A percentile compares a stretch with the other conserved stretches of the same genome.
These are phyloP conservation scores for Fusarium xyrophilum DNA, from an alignment of 2,329 filamentous ascomycete species.

Conservation along the genomic window DNA sequence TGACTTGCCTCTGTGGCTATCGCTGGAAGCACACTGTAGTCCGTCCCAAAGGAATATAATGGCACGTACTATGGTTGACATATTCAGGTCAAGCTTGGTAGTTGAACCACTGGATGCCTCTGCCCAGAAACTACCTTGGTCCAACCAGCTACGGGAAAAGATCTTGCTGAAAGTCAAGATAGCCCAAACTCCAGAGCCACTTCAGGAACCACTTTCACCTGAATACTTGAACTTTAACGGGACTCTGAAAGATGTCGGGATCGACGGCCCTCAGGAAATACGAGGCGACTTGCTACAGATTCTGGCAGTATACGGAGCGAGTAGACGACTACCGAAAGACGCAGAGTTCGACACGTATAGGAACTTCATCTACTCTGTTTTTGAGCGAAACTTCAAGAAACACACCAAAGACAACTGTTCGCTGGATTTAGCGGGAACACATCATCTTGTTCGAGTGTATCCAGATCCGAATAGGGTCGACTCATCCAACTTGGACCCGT, in stretches of 20 bases:
- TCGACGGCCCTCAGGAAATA: fast-evolving
- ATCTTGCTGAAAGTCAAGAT: slow-evolving; percentile 18
- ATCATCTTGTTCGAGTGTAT: slow-evolving; percentile 17
- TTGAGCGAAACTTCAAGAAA: slow-evolving; percentile 5
- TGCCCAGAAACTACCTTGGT: background rate
- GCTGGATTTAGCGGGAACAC: background rate
- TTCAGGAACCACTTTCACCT: background rate
- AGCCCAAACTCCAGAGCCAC: background rate
- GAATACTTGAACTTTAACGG: background rate
- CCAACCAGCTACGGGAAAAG: background rate
- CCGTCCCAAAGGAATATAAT: background rate
- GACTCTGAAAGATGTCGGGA: fast-evolving
- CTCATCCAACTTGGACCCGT: slow-evolving; percentile 20
- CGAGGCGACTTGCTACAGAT: background rate
- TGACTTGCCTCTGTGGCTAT: slow-evolving; percentile 20
- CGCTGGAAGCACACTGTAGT: slow-evolving; percentile 13
- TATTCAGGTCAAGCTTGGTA: background rate
- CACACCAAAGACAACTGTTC: background rate
- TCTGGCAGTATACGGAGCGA: slow-evolving; percentile 19
- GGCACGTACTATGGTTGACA: slow-evolving; percentile 14
- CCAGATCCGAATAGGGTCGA: slow-evolving; percentile 23
- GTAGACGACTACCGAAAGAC: background rate
- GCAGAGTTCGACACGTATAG: background rate
- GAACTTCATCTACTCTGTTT: slow-evolving; percentile 21
- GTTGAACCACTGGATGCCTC: background rate